These are phyloP conservation scores for Syzygium malaccense DNA, from an alignment of 441 rosid species.

Conservation along the genomic window DNA sequence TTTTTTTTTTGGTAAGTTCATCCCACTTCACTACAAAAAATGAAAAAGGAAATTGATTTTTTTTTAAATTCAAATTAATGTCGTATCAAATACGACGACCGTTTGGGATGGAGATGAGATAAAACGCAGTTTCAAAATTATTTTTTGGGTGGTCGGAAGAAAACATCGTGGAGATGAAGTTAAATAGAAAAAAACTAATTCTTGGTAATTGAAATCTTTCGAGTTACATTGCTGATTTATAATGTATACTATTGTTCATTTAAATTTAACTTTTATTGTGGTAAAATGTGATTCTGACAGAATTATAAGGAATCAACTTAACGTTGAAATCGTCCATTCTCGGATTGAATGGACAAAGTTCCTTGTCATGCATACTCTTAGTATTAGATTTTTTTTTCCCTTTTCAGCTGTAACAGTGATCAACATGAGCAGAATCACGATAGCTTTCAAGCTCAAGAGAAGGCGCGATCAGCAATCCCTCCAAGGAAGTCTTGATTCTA, in stretches of 20 bases:
- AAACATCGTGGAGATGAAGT: too few species aligned
- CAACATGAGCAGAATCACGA: not conserved
- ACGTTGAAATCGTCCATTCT: too few species aligned
- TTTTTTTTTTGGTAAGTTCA: too few species aligned
- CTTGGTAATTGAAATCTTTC: too few species aligned
- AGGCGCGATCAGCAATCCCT: not conserved
- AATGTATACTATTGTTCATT: too few species aligned
- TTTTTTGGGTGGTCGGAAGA: not conserved
- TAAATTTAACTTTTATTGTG: too few species aligned
- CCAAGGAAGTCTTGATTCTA: too few species aligned
- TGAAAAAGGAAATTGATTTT: not conserved
- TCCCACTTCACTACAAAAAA: not conserved
- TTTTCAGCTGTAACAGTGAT: accelerated
- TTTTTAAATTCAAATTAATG: not conserved
- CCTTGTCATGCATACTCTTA: not conserved
- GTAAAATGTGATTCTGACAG: too few species aligned
- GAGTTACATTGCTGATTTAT: too few species aligned
- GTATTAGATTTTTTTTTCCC: not conserved
- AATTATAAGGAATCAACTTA: too few species aligned
- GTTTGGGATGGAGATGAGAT: not conserved
- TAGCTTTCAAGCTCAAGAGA: not conserved
- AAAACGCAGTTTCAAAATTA: not conserved
- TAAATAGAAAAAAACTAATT: too few species aligned
- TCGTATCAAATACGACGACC: not conserved
- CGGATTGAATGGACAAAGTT: not conserved